A percentile compares a stretch with the other conserved stretches of the same genome.
Evolutionary conservation across 2,329 filamentous ascomycete genomes (phyloP).

Genomic region (Zopfia rhizophila): DNA sequence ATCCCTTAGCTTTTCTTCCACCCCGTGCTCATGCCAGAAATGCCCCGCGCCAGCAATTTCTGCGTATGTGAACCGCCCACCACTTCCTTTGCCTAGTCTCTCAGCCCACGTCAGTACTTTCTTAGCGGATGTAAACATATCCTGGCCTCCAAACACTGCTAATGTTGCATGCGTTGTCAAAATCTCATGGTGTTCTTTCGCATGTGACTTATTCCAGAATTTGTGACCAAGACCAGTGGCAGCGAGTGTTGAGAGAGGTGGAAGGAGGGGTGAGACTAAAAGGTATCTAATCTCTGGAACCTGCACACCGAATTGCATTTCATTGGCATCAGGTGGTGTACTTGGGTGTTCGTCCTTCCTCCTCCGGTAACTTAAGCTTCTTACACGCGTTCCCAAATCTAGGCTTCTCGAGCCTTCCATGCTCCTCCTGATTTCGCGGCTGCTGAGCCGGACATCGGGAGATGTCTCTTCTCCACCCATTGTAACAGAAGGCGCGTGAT

Average conservation of each 20-base stretch:
- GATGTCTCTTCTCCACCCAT: slow-evolving; percentile 62
- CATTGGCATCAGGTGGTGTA: slow-evolving; percentile 10
- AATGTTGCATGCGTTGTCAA: slow-evolving; percentile 61
- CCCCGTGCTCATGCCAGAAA: slow-evolving; percentile 59
- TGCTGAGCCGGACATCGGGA: slow-evolving; percentile 51
- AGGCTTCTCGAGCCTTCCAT: slow-evolving; percentile 45
- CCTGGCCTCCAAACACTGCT: slow-evolving; percentile 78
- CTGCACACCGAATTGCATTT: slow-evolving; percentile 8
- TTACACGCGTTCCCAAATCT: slow-evolving; percentile 42
- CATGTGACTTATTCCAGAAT: slow-evolving; percentile 35
- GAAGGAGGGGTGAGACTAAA: slow-evolving; percentile 59
- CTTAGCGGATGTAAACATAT: slow-evolving; percentile 75
- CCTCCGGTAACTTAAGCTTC: slow-evolving; percentile 41
- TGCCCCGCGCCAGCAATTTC: slow-evolving; percentile 63
- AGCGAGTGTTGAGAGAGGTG: slow-evolving; percentile 52
- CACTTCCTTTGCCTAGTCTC: slow-evolving; percentile 56
- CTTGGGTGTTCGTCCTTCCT: slow-evolving; percentile 14
- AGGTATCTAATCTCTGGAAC: slow-evolving; percentile 51
- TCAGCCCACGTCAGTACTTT: slow-evolving; percentile 74
- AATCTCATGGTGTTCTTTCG: slow-evolving; percentile 21
- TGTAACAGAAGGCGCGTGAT: slow-evolving; percentile 38
- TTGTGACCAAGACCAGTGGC: slow-evolving; percentile 43
- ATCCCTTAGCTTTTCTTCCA: slow-evolving; percentile 51
- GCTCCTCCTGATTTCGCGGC: slow-evolving; percentile 51
- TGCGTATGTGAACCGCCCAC: slow-evolving; percentile 50